Conservation (phyloP, 1,139 yeast genomes). For the Taiozyma sp. region DNA sequence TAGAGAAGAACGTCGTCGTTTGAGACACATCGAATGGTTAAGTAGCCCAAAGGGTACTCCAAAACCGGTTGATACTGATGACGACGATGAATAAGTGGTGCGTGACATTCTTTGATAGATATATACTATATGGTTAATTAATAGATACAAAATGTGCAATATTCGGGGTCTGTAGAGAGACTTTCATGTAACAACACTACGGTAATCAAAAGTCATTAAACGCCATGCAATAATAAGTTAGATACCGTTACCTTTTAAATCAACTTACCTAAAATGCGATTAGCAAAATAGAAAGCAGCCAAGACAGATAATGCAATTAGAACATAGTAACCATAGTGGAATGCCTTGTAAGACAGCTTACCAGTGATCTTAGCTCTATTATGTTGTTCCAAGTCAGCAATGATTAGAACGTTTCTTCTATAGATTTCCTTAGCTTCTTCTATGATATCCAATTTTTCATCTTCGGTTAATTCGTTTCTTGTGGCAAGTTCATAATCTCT, state of each 20-base stretch:
- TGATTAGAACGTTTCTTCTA: conserved; percentile 53
- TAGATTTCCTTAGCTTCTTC: conserved; percentile 66
- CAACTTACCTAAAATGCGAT: not conserved
- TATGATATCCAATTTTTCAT: conserved; percentile 65
- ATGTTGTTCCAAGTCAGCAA: conserved; percentile 61
- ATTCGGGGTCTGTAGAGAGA: not conserved
- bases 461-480: conserved; percentile 60
- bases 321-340: conserved; percentile 28
- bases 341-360: conserved; percentile 51
- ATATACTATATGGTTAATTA: not conserved
- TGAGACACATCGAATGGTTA: conserved; percentile 93
- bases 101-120: not conserved
- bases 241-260: not conserved
- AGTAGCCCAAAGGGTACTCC: conserved; percentile 97
- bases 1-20: conserved; percentile 90
- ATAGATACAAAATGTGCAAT: not conserved
- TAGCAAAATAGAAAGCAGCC: conserved; percentile 1
- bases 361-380: conserved; percentile 54
- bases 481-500: conserved; percentile 76
- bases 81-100: conserved; percentile 56
- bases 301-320: conserved; percentile 4
- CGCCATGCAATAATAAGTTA: not conserved
- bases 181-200: not conserved
- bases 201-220: not conserved
- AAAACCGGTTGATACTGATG: conserved; percentile 88